phyloP scores from a whole-genome alignment of 2,329 filamentous ascomycete genomes.

The Arthrobotrys pseudoclavata region DNA sequence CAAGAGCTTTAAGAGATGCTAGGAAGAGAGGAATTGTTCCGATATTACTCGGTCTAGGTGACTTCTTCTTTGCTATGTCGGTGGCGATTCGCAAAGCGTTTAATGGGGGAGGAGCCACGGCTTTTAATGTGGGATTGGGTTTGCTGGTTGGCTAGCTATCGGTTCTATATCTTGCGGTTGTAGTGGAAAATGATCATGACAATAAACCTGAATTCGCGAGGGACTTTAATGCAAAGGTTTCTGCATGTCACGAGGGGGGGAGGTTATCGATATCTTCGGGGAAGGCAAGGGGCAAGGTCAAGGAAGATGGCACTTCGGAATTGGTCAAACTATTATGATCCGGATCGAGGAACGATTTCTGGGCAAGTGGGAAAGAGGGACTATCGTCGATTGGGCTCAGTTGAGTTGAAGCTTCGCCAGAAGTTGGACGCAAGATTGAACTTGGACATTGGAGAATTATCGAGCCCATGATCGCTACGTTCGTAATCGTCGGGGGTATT shows the following conservation, averaged over 20 bases:
- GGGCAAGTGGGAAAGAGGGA: constrained; percentile 3
- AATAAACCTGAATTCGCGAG: constrained; percentile 66
- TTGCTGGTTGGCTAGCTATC: constrained; percentile 68
- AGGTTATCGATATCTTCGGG: constrained; percentile 64
- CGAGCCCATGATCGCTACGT: constrained; percentile 66
- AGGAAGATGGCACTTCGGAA: constrained; percentile 66
- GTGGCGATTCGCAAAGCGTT: constrained; percentile 55
- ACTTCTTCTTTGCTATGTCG: constrained; percentile 56
- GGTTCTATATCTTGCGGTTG: constrained; percentile 67
- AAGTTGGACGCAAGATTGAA: constrained; percentile 40
- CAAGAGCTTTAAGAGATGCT: constrained; percentile 30
- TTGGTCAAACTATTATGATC: constrained; percentile 68
- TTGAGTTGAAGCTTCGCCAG: constrained; percentile 19
- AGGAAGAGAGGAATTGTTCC: constrained; percentile 47
- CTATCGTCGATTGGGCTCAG: constrained; percentile 22
- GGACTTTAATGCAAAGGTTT: constrained; percentile 66
- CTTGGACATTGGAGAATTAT: constrained; percentile 67
- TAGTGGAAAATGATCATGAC: constrained; percentile 69
- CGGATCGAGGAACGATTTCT: constrained; percentile 57
- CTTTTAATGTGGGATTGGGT: constrained; percentile 53
- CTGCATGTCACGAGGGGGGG: constrained; percentile 42
- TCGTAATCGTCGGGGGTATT: constrained; percentile 66
- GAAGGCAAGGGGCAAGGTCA: constrained; percentile 67
- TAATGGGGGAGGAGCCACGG: constrained; percentile 23
- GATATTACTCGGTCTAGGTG: constrained; percentile 42